Percentiles rank a stretch among this genome's conserved stretches.
phyloP scores from a whole-genome alignment of 202 grass and related monocot species.

The Panicum virgatum region DNA sequence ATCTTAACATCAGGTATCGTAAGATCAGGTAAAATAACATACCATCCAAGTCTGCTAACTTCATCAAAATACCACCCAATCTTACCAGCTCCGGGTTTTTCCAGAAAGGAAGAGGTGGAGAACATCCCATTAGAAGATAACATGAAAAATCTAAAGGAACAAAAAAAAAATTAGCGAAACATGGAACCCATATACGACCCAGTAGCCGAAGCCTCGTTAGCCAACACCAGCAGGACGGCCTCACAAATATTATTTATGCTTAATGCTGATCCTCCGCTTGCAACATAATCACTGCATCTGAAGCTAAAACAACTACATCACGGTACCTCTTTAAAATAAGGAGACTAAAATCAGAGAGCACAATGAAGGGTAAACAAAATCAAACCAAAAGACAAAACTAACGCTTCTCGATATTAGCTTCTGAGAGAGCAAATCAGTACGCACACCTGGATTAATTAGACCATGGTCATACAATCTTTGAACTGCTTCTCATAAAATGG shows the following conservation, averaged over 20 bases:
- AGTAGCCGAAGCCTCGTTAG: not conserved
- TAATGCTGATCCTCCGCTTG: not conserved
- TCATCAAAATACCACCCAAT: not conserved
- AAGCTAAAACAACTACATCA: constrained; percentile 41
- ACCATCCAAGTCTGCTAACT: not conserved
- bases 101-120: not conserved
- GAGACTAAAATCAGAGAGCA: not conserved
- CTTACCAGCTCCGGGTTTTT: not conserved
- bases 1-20: too few relatives aligned
- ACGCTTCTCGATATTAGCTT: not conserved
- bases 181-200: not conserved
- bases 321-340: not conserved
- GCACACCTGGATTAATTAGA: not conserved
- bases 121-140: not conserved
- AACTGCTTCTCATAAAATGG: not conserved
- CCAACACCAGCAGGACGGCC: constrained; percentile 6
- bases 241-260: not conserved
- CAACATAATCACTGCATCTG: constrained; percentile 23
- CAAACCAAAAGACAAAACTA: not conserved
- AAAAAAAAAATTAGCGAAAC: not conserved
- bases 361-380: not conserved
- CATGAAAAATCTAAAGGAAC: not conserved
- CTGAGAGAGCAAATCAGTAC: not conserved
- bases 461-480: constrained; percentile 19
- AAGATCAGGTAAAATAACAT: not conserved